Evolutionary conservation across 2,329 filamentous ascomycete species (phyloP).

Genomic region (Rachicladosporium sp.): DNA sequence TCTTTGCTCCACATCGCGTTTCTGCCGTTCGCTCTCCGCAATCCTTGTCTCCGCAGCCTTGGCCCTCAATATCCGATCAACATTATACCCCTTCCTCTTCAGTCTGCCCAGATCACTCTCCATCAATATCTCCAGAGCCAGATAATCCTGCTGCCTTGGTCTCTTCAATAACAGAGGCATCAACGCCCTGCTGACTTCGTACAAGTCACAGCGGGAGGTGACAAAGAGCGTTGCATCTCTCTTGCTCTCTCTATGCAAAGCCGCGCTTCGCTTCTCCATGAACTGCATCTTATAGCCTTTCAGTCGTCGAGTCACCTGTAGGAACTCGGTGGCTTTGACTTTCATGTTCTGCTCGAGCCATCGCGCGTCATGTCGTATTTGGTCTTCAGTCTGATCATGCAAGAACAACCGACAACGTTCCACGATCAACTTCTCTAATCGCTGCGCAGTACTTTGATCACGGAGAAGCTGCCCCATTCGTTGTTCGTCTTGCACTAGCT

Average conservation of each 20-base stretch:
- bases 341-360: constrained; percentile 81
- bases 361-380: constrained; percentile 73
- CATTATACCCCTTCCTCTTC: constrained; percentile 84
- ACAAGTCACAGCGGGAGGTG: constrained; percentile 65
- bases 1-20: constrained; percentile 25
- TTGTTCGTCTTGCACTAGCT: constrained; percentile 65
- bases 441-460: constrained; percentile 56
- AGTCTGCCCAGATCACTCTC: constrained; percentile 73
- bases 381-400: constrained; percentile 65
- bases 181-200: constrained; percentile 81
- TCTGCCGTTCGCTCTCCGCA: constrained; percentile 67
- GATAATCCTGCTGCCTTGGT: constrained; percentile 76
- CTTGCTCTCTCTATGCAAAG: constrained; percentile 43
- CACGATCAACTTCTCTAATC: constrained; percentile 66
- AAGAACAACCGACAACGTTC: constrained; percentile 85
- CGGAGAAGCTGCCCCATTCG: constrained; percentile 54
- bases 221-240: constrained; percentile 62
- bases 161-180: constrained; percentile 68
- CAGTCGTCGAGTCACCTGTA: constrained; percentile 67
- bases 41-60: constrained; percentile 81
- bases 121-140: constrained; percentile 84
- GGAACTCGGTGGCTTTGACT: constrained; percentile 65
- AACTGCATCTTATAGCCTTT: constrained; percentile 57
- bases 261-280: constrained; percentile 64
- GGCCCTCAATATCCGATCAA: constrained; percentile 79